Evolutionary conservation across 192 early-diverging fungal genomes (phyloP).

Genomic region (Chytriomyces hyalinus): DNA sequence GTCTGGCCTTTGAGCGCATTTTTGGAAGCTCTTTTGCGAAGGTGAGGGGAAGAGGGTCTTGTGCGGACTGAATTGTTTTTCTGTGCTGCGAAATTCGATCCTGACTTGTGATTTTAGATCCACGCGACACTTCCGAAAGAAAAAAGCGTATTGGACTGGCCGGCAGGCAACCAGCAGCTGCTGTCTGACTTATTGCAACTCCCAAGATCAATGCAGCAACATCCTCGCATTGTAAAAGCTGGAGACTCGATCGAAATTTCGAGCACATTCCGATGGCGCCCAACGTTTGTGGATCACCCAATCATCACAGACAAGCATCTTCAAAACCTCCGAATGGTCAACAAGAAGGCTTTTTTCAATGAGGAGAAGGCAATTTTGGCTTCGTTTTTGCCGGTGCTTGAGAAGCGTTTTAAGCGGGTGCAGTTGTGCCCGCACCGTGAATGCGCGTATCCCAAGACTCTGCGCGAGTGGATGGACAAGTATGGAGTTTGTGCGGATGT

Average conservation of each 20-base stretch:
- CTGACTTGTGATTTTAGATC: neutral
- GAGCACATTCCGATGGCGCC: slow-evolving; percentile 14
- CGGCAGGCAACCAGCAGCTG: neutral
- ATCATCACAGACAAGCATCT: slow-evolving; percentile 12
- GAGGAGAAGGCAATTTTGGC: slow-evolving; percentile 22
- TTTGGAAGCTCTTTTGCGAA: slow-evolving; percentile 6
- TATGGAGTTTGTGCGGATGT: neutral
- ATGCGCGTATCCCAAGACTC: neutral
- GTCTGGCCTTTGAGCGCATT: slow-evolving; percentile 1
- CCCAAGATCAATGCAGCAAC: neutral
- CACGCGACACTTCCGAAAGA: slow-evolving; percentile 17
- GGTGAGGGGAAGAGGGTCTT: neutral
- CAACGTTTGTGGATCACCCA: slow-evolving; percentile 18
- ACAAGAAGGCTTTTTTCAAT: neutral
- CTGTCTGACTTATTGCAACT: neutral
- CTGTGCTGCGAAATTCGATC: neutral
- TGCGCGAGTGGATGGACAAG: neutral
- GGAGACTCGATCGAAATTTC: neutral
- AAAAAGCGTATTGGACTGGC: neutral
- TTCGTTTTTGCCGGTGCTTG: neutral
- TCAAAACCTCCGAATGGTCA: slow-evolving; percentile 9
- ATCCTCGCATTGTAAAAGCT: neutral
- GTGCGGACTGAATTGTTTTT: neutral
- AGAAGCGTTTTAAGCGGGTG: slow-evolving; percentile 9
- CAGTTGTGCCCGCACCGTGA: neutral